Evolutionary conservation across 345 rosid genomes (phyloP).

Genomic region (Angophora floribunda): DNA sequence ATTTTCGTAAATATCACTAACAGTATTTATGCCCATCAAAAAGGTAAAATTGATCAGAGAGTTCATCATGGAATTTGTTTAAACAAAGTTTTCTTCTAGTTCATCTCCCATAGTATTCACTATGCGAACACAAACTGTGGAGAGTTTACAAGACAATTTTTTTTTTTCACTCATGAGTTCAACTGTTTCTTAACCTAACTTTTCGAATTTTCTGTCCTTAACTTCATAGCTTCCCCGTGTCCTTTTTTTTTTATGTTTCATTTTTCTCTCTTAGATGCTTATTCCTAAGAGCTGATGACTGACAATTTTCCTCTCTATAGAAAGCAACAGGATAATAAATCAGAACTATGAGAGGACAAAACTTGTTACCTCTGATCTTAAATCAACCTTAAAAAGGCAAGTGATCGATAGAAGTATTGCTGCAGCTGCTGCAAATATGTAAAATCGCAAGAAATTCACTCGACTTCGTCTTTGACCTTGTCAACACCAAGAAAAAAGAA

Average conservation of each 20-base stretch:
- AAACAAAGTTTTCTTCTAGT: not conserved
- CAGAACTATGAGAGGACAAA: not conserved
- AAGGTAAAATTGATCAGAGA: not conserved
- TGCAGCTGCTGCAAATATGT: conserved; percentile 23
- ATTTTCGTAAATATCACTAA: too few relatives aligned
- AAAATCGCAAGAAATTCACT: conserved; percentile 35
- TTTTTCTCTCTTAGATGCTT: not conserved
- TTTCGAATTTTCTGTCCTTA: not conserved
- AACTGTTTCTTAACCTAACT: not conserved
- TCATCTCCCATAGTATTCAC: not conserved
- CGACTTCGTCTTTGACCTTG: conserved; percentile 56
- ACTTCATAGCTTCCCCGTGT: not conserved
- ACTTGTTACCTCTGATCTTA: conserved; percentile 27
- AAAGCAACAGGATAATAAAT: not conserved
- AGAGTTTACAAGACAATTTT: not conserved
- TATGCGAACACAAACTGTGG: not conserved
- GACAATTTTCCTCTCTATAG: not conserved
- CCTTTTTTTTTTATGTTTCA: not conserved
- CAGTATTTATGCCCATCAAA: not conserved
- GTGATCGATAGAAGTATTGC: conserved; percentile 20
- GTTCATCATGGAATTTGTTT: not conserved
- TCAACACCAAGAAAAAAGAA: not conserved
- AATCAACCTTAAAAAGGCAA: conserved; percentile 21
- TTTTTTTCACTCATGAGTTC: not conserved
- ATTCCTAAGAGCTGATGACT: not conserved